These are phyloP conservation scores for Tricladium varicosporioides DNA, from an alignment of 2,329 filamentous ascomycete genomes.

Conservation along the genomic window DNA sequence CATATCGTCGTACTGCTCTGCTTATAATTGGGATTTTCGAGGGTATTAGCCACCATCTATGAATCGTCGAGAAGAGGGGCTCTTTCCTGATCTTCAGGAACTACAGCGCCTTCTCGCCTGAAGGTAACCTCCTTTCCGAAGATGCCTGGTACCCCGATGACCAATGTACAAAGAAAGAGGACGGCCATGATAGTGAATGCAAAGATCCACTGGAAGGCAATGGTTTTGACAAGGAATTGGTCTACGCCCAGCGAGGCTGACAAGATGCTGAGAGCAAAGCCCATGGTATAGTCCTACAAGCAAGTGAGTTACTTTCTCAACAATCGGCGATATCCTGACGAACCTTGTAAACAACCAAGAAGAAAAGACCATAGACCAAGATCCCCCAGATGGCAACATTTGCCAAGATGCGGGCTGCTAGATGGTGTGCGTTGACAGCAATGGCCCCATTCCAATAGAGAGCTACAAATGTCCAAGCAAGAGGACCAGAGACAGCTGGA, in stretches of 20 bases:
- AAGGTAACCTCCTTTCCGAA: conserved; percentile 57
- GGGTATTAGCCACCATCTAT: conserved; percentile 14
- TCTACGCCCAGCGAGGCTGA: conserved; percentile 72
- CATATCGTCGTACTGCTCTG: neutral
- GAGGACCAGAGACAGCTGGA: conserved; percentile 70
- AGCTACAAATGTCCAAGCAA: conserved; percentile 83
- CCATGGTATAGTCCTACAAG: conserved; percentile 65
- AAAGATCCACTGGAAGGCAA: conserved; percentile 91
- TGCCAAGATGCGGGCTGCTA: conserved; percentile 74
- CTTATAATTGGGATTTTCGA: neutral
- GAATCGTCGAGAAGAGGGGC: conserved; percentile 57
- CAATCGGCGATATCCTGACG: conserved; percentile 17
- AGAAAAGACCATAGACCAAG: conserved; percentile 72
- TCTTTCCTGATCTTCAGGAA: conserved; percentile 50
- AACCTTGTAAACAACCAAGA: conserved; percentile 71
- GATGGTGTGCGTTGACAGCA: conserved; percentile 65
- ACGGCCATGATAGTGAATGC: conserved; percentile 78
- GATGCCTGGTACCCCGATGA: conserved; percentile 62
- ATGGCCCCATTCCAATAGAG: conserved; percentile 89
- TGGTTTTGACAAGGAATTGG: conserved; percentile 69
- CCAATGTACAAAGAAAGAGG: conserved; percentile 67
- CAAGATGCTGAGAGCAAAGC: conserved; percentile 73
- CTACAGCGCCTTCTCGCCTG: conserved; percentile 42
- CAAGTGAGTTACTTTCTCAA: conserved; percentile 22
- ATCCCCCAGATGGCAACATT: conserved; percentile 89